These are phyloP conservation scores for Eremomyces bilateralis DNA, from an alignment of 495 filamentous ascomycete species.

Conservation along the genomic window DNA sequence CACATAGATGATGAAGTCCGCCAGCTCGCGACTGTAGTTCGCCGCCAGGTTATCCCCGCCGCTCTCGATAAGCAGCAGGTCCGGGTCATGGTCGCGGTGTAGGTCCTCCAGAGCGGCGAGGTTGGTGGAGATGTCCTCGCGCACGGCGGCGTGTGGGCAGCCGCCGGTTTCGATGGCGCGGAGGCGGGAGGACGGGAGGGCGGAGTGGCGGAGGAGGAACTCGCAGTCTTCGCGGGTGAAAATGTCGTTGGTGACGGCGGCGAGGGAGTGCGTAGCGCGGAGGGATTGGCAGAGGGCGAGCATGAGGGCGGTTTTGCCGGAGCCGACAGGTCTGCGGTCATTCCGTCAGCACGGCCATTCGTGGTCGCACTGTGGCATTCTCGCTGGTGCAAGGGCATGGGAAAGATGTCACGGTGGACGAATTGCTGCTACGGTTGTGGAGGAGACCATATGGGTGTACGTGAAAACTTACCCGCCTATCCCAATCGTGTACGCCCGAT, in stretches of 20 bases:
- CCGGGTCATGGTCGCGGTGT: constrained; percentile 47
- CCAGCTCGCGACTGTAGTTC: constrained; percentile 83
- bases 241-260: constrained; percentile 97
- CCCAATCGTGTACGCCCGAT: constrained; percentile 82
- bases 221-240: constrained; percentile 95
- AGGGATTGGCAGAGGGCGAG: constrained; percentile 65
- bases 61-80: constrained; percentile 76
- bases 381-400: too few relatives aligned
- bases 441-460: too few relatives aligned
- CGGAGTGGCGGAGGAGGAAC: constrained; percentile 71
- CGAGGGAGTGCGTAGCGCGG: constrained; percentile 57
- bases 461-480: constrained; percentile 65
- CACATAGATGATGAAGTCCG: constrained; percentile 95
- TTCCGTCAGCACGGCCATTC: not conserved
- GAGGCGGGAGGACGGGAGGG: constrained; percentile 65
- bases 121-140: constrained; percentile 89
- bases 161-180: constrained; percentile 93
- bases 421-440: too few relatives aligned
- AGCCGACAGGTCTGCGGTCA: constrained; percentile 62
- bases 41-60: constrained; percentile 94
- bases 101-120: constrained; percentile 77
- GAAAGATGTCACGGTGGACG: too few relatives aligned
- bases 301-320: constrained; percentile 95
- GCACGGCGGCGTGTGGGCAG: constrained; percentile 91
- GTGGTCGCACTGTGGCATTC: too few relatives aligned